Evolutionary conservation across 352 stramenopile genomes (phyloP), one percentile per base, ranked within the genome.

Genomic region (Phytophthora vignae): DNA sequence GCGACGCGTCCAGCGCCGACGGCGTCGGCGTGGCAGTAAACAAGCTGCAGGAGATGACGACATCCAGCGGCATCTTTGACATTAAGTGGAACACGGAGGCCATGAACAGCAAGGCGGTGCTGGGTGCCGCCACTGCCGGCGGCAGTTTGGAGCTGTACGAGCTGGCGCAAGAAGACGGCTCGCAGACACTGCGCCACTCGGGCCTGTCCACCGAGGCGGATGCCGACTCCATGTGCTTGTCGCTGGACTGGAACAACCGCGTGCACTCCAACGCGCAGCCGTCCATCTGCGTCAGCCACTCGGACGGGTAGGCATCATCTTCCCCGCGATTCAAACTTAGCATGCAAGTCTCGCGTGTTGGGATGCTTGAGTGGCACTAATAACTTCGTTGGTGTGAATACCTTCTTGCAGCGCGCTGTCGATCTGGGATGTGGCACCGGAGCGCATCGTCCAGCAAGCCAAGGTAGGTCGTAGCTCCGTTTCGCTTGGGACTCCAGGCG

Each of bases 241-340:
- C 90, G 36, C 76, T 96, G 46, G 90, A 96, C 72, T 96, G 90
- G 90, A 95, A 76, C 71, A 93, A 95, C 60, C 85, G 87, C 48
- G 81, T 91, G 27, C 67, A 80, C 15, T 21, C 76, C 4, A 80
- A 64, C 33, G 31, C 63, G 12, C 74, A 92, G 25, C 88, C 90
- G 4, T 78, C 73, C 49, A 80, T 96, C 49, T 93, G 85, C 60
- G 85, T 94, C 21, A 96, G 90, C 68, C 85, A 94, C 61, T 93
- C 88, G 48, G 84, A 96, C 72, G 88, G 90, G 89, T 96, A 84
- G 61, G 62, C 60, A 50, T 29, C 25, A 33, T 27, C 22, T 25
- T 25, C 22, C 22, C 22, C 22, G 22, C 22, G 22, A 25, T 25
- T 1, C 22, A 25, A 25, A 25, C 22, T 65, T 60, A 54, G 33